These are phyloP conservation scores for Gynandropsis gynandra DNA, from an alignment of 345 rosid genomes.

Conservation along the genomic window DNA sequence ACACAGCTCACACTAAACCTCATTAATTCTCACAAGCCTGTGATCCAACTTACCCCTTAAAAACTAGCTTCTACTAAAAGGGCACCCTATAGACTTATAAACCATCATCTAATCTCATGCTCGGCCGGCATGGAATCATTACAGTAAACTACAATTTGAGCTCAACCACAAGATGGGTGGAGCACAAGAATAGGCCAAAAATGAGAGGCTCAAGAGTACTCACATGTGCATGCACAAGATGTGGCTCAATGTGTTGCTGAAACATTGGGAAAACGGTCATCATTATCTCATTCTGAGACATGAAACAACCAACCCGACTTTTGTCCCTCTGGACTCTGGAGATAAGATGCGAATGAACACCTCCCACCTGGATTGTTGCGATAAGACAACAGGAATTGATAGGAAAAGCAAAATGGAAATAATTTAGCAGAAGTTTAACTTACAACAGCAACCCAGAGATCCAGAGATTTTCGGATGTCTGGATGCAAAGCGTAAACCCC, in stretches of 20 bases:
- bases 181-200: slow-evolving; percentile 2
- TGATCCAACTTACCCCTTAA: too few species aligned
- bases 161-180: background rate
- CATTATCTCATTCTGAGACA: slow-evolving; percentile 98
- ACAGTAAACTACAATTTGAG: background rate
- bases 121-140: too few species aligned
- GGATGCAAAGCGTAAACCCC: slow-evolving; percentile 98
- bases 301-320: slow-evolving; percentile 74
- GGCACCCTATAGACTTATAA: too few species aligned
- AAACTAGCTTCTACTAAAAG: too few species aligned
- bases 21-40: too few species aligned
- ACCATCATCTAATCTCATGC: too few species aligned
- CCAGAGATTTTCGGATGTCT: slow-evolving; percentile 77
- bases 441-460: slow-evolving; percentile 99
- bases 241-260: slow-evolving; percentile 97
- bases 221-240: slow-evolving; percentile 99
- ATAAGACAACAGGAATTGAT: slow-evolving; percentile 13
- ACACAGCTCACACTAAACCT: slow-evolving; percentile 7
- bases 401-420: slow-evolving; percentile 12
- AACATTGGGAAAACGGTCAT: slow-evolving; percentile 97
- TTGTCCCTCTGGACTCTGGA: slow-evolving; percentile 99
- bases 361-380: slow-evolving; percentile 74
- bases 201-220: slow-evolving; percentile 33
- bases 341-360: slow-evolving; percentile 97
- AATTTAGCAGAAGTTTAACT: slow-evolving; percentile 31